Evolutionary conservation across 169 alveolate genomes (phyloP).

Genomic region (Perkinsus marinus): DNA sequence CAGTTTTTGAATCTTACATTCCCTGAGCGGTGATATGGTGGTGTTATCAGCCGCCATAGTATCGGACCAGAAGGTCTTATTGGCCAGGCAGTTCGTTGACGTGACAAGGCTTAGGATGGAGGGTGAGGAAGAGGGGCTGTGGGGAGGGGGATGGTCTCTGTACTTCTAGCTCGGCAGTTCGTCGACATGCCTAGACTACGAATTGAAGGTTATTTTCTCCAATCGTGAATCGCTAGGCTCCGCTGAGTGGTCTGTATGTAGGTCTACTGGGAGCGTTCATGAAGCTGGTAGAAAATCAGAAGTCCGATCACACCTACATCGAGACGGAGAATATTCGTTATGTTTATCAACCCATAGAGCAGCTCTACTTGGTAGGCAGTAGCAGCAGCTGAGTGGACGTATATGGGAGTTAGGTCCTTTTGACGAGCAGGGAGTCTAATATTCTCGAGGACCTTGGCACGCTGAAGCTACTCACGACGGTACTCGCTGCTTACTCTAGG

Average conservation of each 20-base stretch:
- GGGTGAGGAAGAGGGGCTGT: conserved; percentile 13
- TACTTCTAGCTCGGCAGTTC: no score
- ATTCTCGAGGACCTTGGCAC: conserved; percentile 74
- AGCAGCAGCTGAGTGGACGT: background rate
- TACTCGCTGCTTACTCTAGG: conserved; percentile 3
- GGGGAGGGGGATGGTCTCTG: no score
- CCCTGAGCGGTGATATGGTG: conserved; percentile 31
- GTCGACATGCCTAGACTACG: no score
- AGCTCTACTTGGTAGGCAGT: conserved; percentile 39
- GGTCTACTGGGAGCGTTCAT: background rate
- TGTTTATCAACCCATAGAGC: conserved; percentile 70
- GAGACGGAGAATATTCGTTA: conserved; percentile 67
- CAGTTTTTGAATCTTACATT: background rate
- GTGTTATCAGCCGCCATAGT: conserved; percentile 56
- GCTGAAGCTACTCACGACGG: conserved; percentile 54
- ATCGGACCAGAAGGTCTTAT: conserved; percentile 52
- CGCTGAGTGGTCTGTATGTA: no score
- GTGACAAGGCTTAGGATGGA: conserved; percentile 66
- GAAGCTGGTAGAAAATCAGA: background rate
- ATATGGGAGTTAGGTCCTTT: conserved; percentile 14
- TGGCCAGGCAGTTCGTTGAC: conserved; percentile 71
- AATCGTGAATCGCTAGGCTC: no score
- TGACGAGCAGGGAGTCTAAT: conserved; percentile 64
- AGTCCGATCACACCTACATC: conserved; percentile 59
- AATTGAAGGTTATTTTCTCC: no score